These are phyloP conservation scores for Tilletia indica DNA, from an alignment of 1,284 basidiomycete genomes.

Conservation along the genomic window DNA sequence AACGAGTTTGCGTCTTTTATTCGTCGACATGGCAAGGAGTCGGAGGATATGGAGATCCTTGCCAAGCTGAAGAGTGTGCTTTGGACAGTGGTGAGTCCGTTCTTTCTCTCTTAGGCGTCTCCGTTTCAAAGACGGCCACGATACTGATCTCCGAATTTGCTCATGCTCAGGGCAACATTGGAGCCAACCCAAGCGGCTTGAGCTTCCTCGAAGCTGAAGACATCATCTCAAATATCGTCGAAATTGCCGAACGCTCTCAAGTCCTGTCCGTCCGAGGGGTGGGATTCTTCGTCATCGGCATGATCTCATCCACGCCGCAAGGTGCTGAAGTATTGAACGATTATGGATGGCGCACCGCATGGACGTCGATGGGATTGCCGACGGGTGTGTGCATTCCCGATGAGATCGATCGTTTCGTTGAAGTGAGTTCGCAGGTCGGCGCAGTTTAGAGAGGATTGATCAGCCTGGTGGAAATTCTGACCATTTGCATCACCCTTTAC, in stretches of 20 bases:
- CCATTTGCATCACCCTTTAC: conserved; percentile 11
- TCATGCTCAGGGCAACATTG: conserved; percentile 74
- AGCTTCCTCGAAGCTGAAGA: conserved; percentile 92
- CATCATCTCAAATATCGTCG: conserved; percentile 80
- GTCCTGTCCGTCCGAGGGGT: conserved; percentile 92
- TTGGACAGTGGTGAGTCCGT: conserved; percentile 81
- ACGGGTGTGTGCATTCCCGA: conserved; percentile 86
- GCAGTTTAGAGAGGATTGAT: neutral
- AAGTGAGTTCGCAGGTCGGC: conserved; percentile 59
- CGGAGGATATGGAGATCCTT: conserved; percentile 77
- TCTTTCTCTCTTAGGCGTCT: neutral
- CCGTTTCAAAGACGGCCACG: too few species aligned
- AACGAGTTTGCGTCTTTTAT: conserved; percentile 86
- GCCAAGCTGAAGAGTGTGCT: conserved; percentile 88
- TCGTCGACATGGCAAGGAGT: conserved; percentile 78
- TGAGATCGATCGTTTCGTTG: conserved; percentile 75
- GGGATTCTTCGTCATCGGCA: conserved; percentile 89
- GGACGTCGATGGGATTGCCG: conserved; percentile 80
- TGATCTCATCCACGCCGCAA: conserved; percentile 71
- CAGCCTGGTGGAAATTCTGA: neutral
- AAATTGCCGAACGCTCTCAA: conserved; percentile 83
- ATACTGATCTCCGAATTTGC: neutral
- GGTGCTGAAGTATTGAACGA: conserved; percentile 83
- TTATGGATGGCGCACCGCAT: conserved; percentile 74
- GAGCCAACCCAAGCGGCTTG: conserved; percentile 83